phyloP scores from a whole-genome alignment of 208 protist genomes.

The Trypanosoma lewisi region DNA sequence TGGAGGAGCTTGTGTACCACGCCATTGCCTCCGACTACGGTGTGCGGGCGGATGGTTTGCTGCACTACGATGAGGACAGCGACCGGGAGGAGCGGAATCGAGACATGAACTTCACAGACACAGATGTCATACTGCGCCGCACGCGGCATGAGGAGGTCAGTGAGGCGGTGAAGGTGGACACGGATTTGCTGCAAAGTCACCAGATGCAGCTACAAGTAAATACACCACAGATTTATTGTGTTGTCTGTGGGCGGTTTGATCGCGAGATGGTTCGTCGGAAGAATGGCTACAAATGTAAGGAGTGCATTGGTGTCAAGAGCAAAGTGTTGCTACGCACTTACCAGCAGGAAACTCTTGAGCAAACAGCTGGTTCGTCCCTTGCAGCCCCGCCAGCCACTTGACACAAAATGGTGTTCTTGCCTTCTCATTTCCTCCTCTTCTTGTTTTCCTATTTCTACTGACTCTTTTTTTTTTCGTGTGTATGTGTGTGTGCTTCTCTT shows the following conservation, averaged over 20 bases:
- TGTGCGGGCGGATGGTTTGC: constrained; percentile 56
- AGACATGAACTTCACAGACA: constrained; percentile 71
- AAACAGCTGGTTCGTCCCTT: not conserved
- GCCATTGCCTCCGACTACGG: constrained; percentile 67
- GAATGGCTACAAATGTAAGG: constrained; percentile 79
- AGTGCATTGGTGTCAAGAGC: constrained; percentile 77
- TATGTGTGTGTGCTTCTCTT: not conserved
- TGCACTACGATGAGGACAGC: constrained; percentile 77
- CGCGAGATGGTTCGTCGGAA: constrained; percentile 71
- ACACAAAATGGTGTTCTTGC: not conserved
- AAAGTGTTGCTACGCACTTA: constrained; percentile 54
- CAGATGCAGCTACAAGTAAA: constrained; percentile 30
- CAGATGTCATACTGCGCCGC: constrained; percentile 68
- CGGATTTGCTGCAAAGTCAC: constrained; percentile 60
- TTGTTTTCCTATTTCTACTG: not conserved
- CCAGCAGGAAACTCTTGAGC: constrained; percentile 36
- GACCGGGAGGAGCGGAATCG: constrained; percentile 69
- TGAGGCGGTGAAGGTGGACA: constrained; percentile 58
- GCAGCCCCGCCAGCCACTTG: not conserved
- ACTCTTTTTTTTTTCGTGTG: not conserved
- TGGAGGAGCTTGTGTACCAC: constrained; percentile 75
- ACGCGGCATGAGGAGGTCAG: constrained; percentile 34
- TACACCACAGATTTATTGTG: constrained; percentile 70
- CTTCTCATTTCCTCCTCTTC: not conserved
- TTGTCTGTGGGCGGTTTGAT: constrained; percentile 80